phyloP scores from a whole-genome alignment of 1,139 yeast genomes.

The Yamadazyma spencermartinsiae region DNA sequence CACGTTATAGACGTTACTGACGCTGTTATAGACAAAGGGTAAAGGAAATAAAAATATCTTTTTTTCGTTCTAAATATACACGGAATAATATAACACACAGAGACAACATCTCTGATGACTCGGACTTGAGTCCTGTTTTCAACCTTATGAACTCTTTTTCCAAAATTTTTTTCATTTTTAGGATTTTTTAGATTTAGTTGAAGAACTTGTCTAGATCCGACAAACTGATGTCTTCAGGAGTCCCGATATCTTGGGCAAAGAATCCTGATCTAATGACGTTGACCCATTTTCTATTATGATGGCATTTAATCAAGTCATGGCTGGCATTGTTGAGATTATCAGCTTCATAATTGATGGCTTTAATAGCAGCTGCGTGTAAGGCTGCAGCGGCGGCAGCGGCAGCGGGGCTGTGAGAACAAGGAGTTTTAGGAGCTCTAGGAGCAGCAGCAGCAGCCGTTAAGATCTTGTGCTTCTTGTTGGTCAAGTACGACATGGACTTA shows the following conservation, averaged over 20 bases:
- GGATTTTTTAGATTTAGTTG: conserved; percentile 10
- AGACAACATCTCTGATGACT: too few species aligned
- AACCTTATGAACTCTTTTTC: neutral
- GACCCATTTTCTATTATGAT: conserved; percentile 58
- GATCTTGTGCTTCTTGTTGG: conserved; percentile 51
- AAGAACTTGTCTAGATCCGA: conserved; percentile 73
- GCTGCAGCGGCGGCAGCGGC: conserved; percentile 78
- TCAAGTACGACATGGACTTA: conserved; percentile 59
- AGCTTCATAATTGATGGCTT: conserved; percentile 34
- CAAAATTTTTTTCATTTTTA: conserved; percentile 1
- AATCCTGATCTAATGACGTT: conserved; percentile 73
- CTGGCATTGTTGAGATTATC: conserved; percentile 2
- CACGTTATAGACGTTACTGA: neutral
- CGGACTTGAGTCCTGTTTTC: neutral
- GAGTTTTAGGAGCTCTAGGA: conserved; percentile 68
- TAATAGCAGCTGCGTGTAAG: conserved; percentile 68
- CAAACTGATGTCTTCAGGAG: conserved; percentile 74
- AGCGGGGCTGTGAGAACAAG: conserved; percentile 55
- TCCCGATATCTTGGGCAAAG: conserved; percentile 68
- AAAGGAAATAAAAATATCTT: conserved; percentile 1
- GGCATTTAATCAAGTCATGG: conserved; percentile 14
- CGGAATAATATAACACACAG: conserved; percentile 4
- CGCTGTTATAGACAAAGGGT: neutral
- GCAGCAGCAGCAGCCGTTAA: conserved; percentile 84
- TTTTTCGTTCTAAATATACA: conserved; percentile 3